Percentiles rank a stretch among this genome's conserved stretches.
phyloP scores from a whole-genome alignment of 371 early-diverging fungal species.

The Zancudomyces culisetae region DNA sequence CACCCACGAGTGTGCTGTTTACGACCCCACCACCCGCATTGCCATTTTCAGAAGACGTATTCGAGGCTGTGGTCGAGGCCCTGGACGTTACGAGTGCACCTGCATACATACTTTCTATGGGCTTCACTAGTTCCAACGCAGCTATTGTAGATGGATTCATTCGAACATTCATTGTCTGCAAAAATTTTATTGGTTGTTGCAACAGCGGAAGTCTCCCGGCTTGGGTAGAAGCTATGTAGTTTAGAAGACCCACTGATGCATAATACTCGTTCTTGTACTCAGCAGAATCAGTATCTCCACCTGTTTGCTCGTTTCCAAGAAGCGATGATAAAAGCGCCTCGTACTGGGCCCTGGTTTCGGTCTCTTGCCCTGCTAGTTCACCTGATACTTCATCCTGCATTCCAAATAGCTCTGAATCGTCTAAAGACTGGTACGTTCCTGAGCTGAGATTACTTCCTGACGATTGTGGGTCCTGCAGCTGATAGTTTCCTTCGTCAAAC shows the following conservation, averaged over 20 bases:
- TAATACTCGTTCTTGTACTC: constrained; percentile 8
- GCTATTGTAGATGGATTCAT: constrained; percentile 27
- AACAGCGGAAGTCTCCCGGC: constrained; percentile 22
- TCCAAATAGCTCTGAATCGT: too few relatives aligned
- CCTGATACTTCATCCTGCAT: too few relatives aligned
- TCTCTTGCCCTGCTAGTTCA: too few relatives aligned
- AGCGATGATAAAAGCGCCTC: not conserved
- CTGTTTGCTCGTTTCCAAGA: not conserved
- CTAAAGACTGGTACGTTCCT: not conserved
- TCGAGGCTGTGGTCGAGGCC: not conserved
- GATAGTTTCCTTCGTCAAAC: not conserved
- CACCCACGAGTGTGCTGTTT: constrained; percentile 36
- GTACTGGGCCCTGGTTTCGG: not conserved
- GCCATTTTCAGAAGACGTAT: too few relatives aligned
- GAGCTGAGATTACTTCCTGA: not conserved
- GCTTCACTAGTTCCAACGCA: constrained; percentile 29
- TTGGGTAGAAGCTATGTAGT: constrained; percentile 26
- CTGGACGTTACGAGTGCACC: not conserved
- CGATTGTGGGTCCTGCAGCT: not conserved
- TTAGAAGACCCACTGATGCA: constrained; percentile 26
- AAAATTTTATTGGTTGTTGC: constrained; percentile 19
- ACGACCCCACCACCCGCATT: constrained; percentile 14
- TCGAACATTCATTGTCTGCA: constrained; percentile 16
- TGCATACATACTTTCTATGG: constrained; percentile 4
- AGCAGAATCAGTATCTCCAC: too few relatives aligned